These are phyloP conservation scores for Pisolithus albus DNA, from an alignment of 768 basidiomycete genomes.

Conservation along the genomic window DNA sequence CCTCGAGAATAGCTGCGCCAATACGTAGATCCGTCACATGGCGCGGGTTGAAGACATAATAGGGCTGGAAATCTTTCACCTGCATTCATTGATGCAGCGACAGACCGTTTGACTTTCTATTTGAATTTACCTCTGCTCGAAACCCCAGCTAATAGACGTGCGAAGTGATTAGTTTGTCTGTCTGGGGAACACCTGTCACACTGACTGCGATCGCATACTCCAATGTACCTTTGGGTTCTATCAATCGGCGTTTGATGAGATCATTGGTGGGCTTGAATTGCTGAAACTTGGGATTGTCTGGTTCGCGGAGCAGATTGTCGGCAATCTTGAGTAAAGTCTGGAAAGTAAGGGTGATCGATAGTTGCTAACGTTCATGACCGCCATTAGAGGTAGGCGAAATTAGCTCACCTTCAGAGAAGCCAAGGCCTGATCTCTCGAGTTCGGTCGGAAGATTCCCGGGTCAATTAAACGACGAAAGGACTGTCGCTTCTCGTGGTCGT, in stretches of 20 bases:
- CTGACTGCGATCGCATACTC: conserved; percentile 77
- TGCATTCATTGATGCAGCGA: conserved; percentile 18
- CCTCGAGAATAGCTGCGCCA: conserved; percentile 60
- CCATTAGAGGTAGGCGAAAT: neutral
- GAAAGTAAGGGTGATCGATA: conserved; percentile 7
- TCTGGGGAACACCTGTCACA: conserved; percentile 13
- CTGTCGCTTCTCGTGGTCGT: conserved; percentile 63
- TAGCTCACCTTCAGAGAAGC: conserved; percentile 54
- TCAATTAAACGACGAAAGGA: conserved; percentile 71
- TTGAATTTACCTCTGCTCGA: conserved; percentile 47
- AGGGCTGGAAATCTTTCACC: conserved; percentile 69
- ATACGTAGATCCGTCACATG: conserved; percentile 50
- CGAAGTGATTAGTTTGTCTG: conserved; percentile 1
- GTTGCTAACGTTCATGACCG: no score
- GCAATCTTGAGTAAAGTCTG: conserved; percentile 64
- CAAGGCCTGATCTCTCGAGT: conserved; percentile 52
- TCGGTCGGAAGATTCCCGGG: conserved; percentile 70
- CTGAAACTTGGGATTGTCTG: conserved; percentile 64
- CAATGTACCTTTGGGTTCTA: conserved; percentile 64
- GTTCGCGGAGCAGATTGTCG: conserved; percentile 68
- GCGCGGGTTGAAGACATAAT: conserved; percentile 54
- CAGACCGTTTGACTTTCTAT: neutral
- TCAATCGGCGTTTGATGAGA: conserved; percentile 56
- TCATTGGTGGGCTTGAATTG: conserved; percentile 73
- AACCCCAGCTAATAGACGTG: conserved; percentile 59